Evolutionary conservation across 2,329 filamentous ascomycete genomes (phyloP).

Genomic region (Pyrenophora seminiperda): DNA sequence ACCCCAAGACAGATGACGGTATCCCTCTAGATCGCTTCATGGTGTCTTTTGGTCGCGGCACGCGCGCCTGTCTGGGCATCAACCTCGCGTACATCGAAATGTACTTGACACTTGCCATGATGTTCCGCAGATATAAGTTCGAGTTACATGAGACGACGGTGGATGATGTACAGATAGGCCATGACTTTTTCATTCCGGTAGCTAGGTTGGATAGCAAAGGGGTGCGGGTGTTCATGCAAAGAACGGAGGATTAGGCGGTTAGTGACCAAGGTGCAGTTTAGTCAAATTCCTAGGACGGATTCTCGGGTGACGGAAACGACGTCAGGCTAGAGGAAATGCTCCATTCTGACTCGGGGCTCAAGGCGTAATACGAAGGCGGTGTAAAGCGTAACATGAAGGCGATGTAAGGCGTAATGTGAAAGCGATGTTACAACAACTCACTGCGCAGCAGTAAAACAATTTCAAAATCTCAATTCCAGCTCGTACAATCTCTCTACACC

Average conservation of each 20-base stretch:
- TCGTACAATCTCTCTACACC: neutral
- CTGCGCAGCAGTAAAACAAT: too few relatives aligned
- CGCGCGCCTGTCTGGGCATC: slow-evolving; percentile 51
- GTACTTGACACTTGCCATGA: slow-evolving; percentile 41
- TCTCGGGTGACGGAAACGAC: too few relatives aligned
- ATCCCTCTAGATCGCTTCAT: slow-evolving; percentile 48
- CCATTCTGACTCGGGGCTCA: too few relatives aligned
- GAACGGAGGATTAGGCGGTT: slow-evolving; percentile 20
- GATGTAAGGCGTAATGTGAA: too few relatives aligned
- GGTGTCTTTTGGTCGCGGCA: slow-evolving; percentile 51
- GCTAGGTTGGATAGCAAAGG: slow-evolving; percentile 43
- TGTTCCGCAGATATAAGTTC: slow-evolving; percentile 42
- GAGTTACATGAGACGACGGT: slow-evolving; percentile 38
- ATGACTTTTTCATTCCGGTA: slow-evolving; percentile 50
- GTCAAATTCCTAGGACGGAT: too few relatives aligned
- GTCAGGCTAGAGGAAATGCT: too few relatives aligned
- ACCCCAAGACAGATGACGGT: slow-evolving; percentile 35
- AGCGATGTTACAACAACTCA: too few relatives aligned
- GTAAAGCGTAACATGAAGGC: too few relatives aligned
- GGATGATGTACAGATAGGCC: slow-evolving; percentile 39
- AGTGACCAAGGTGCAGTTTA: neutral
- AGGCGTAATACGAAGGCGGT: too few relatives aligned
- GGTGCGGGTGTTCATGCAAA: slow-evolving; percentile 39
- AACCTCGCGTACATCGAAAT: slow-evolving; percentile 46
- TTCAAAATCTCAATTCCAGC: too few relatives aligned